Base-by-base conservation (phyloP, 352 stramenopile species). In the Phytophthora pini region DNA sequence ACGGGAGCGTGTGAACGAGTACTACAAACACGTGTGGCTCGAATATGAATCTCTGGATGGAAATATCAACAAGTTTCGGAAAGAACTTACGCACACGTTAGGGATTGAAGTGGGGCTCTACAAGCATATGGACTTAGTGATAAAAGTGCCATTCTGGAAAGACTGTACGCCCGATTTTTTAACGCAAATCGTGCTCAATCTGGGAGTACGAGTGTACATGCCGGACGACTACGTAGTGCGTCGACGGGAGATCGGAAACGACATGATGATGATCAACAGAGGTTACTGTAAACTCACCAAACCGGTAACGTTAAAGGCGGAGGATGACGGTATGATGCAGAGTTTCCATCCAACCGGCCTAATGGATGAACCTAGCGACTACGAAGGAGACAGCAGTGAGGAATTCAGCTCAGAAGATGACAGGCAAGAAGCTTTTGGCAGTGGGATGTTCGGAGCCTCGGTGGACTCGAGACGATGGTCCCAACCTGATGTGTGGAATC, bases 201-300 rank as follows among this genome's bases (percentile, higher is more conserved):
- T 88, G 2, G 62, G 34, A 1, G 66, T 77, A 3, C 56, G 70
- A 0, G 68, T 88, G 8, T 84, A 79, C 61, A 39, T 87, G 27
- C 77, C 75, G 0, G 79, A 87, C 17, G 77, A 87, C 51, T 87
- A 83, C 41, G 65, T 88, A 29, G 61, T 85, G 47, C 68, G 72
- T n/a, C 56, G 60, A 5, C 56, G 68, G 4, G 74, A 84, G 13
- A 66, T 73, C 11, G 56, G 71, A 4, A 51, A 44, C 27, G 74
- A 80, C 22, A 70, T 85, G 65, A 79, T 82, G 50, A 84, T 85
- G 74, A 61, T 85, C 7, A 73, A 84, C 20, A 48, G 62, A 0
- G 65, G 70, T 4, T 67, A 72, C 2, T 72, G 70, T 34, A 71
- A 82, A 41, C 45, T 78, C 1, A 46, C 55, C 0, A 55, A 54